Evolutionary conservation across 2,329 filamentous ascomycete genomes (phyloP).

Genomic region (Ophiocordyceps camponoti-saundersi): DNA sequence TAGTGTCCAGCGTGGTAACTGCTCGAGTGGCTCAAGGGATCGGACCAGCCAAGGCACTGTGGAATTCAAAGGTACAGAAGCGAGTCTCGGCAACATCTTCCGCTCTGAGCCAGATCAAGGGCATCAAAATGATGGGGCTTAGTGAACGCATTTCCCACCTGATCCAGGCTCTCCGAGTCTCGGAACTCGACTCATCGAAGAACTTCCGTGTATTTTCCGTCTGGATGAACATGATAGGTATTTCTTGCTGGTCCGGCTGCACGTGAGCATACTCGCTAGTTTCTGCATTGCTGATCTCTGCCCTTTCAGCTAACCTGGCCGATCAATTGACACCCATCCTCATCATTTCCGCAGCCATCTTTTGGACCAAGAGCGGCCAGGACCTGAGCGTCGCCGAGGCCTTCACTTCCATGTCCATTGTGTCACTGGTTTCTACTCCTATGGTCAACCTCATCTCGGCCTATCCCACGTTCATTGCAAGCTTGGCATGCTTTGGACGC

Average conservation of each 20-base stretch:
- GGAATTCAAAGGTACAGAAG: slow-evolving; percentile 13
- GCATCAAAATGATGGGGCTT: slow-evolving; percentile 18
- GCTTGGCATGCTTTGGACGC: slow-evolving; percentile 4
- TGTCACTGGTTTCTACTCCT: slow-evolving; percentile 3
- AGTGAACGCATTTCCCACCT: not conserved
- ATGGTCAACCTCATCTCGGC: slow-evolving; percentile 1
- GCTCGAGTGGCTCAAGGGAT: slow-evolving; percentile 5
- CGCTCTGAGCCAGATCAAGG: slow-evolving; percentile 16
- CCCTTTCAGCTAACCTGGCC: not conserved
- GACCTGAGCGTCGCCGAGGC: slow-evolving; percentile 1
- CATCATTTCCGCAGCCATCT: slow-evolving; percentile 3
- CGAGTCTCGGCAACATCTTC: slow-evolving; percentile 13
- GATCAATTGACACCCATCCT: slow-evolving; percentile 4
- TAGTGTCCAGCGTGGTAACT: not conserved
- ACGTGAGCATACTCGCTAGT: not conserved
- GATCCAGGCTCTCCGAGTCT: slow-evolving; percentile 4
- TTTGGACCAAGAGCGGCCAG: slow-evolving; percentile 3
- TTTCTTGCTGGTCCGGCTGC: not conserved
- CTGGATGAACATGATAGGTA: slow-evolving; percentile 2
- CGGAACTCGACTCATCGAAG: slow-evolving; percentile 5
- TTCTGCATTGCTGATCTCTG: not conserved
- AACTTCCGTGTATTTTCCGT: slow-evolving; percentile 2
- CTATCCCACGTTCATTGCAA: slow-evolving; percentile 1
- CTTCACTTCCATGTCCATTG: slow-evolving; percentile 4
- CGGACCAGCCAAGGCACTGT: slow-evolving; percentile 19